These are phyloP conservation scores for Fusarium sp. DNA, from an alignment of 2,329 filamentous ascomycete species.

Conservation along the genomic window DNA sequence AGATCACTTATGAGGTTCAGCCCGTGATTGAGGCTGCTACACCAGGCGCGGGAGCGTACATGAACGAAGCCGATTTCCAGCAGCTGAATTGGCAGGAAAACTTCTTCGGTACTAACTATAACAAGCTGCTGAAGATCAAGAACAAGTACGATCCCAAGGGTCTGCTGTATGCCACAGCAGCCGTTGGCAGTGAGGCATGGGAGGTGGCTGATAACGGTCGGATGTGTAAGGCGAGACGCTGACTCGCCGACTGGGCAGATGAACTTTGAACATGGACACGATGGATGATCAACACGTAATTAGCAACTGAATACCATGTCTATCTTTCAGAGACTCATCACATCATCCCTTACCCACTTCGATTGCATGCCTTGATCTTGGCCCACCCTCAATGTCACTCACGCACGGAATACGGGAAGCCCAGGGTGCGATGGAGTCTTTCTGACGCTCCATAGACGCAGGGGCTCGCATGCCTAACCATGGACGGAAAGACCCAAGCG, in stretches of 20 bases:
- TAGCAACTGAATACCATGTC: background rate
- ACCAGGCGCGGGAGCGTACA: slow-evolving; percentile 58
- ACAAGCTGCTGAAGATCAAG: slow-evolving; percentile 57
- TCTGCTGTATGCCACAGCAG: slow-evolving; percentile 60
- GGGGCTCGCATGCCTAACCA: background rate
- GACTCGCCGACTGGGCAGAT: background rate
- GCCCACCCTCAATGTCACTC: background rate
- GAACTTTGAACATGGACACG: background rate
- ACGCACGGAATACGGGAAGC: background rate
- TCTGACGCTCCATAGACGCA: background rate
- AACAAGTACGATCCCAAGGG: slow-evolving; percentile 59
- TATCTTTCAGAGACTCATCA: background rate
- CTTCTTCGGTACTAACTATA: slow-evolving; percentile 63
- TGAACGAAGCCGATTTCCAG: slow-evolving; percentile 64
- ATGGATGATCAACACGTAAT: background rate
- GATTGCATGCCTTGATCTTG: background rate
- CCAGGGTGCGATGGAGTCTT: background rate
- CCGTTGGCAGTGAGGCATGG: slow-evolving; percentile 66
- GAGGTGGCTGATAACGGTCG: slow-evolving; percentile 15
- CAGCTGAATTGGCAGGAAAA: slow-evolving; percentile 56
- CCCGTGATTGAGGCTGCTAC: slow-evolving; percentile 49
- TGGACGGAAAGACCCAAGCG: background rate
- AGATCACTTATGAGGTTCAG: slow-evolving; percentile 43
- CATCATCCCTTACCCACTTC: background rate
- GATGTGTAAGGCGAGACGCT: slow-evolving; percentile 21